Evolutionary conservation across 352 stramenopile genomes (phyloP), one percentile per base, ranked within the genome.

Genomic region (Elongisporangium senticosum): DNA sequence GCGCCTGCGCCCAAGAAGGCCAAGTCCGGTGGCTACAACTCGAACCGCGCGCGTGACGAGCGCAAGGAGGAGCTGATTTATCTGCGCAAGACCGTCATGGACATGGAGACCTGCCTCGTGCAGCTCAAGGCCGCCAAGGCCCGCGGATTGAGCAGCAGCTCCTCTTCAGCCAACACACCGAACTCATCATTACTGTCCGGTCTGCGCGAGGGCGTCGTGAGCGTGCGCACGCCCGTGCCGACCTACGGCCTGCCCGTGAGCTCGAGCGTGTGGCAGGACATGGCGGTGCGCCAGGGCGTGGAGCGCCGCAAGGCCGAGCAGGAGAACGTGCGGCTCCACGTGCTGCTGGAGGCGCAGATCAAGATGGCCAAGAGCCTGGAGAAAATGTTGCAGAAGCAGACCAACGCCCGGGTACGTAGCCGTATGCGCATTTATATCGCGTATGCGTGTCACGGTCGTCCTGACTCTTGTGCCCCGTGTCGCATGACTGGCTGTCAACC

Each of bases 251-350:
- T 43, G 33, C 33, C 33, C 33, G 33, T 43, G 33, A 43, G 33
- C 11, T 43, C 47, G 47, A 65, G 51, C 14, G 63, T 82, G 13
- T 78, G 70, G 70, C 51, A 75, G 37, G 59, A 58, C 13, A 64
- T 79, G n/a, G 67, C 68, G 5, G 53, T 67, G 39, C 64, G 61
- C 17, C 67, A 79, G 43, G 61, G 58, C 39, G 56, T 58, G 2
- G 64, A 66, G 26, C 68, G 67, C 55, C 67, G 67, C 50, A 64
- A 63, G 15, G 47, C 71, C 15, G 61, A 75, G 51, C 52, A 59
- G 10, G 60, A 80, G 62, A 75, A 71, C 61, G 67, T 75, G 19
- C 72, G 66, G 49, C 69, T 81, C 53, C 73, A 75, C 28, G 26
- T 59, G 10, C 64, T 74, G 62, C 61, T 81, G 7, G 72, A 71